Evolutionary conservation across 371 early-diverging fungal species (phyloP), one percentile per base, ranked within the genome.

Genomic region (Mucor irregularis): DNA sequence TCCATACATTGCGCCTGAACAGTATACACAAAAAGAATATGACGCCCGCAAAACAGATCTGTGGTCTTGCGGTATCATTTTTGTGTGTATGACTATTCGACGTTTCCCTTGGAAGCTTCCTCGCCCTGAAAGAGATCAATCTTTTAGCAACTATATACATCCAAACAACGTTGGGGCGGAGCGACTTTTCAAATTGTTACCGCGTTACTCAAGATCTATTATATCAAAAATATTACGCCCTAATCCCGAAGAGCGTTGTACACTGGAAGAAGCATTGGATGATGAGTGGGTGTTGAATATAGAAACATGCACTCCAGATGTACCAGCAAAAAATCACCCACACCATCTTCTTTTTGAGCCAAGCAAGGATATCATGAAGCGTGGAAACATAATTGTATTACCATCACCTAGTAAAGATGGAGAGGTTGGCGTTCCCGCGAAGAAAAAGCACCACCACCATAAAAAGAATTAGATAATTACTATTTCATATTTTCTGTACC

Each of bases 11-110:
- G 82, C 86, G 5, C 86, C 85, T 4, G 85, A 86, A 45, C 78
- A 78, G 33, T 78, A 69, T 39, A 63, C 62, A 1, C 66, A 66
- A 31, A 52, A 43, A 16, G 66, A 70, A 24, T 89, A 90, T 46
- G 79, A 84, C 63, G 82, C 88, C 1, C 69, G 77, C 7, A 58
- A 62, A 37, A 81, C 78, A 11, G 91, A 90, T 55, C 53, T 90
- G 13, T 90, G 91, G 91, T 85, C 89, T 11, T 69, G 84, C 40
- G 90, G 78, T 4, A 81, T 91, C 26, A 81, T 90, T 7, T 88
- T 76, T 64, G 72, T 86, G 40, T 88, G 89, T 48, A 86, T 90
- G 86, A 71, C 70, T 7, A 77, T 81, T 46, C 69, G 77, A 21
- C 80, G 82, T 14, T 87, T 89, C 52, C 90, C 90, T 17, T 90